Conservation (phyloP, 805 yeast genomes). For the Candida adriatica region DNA sequence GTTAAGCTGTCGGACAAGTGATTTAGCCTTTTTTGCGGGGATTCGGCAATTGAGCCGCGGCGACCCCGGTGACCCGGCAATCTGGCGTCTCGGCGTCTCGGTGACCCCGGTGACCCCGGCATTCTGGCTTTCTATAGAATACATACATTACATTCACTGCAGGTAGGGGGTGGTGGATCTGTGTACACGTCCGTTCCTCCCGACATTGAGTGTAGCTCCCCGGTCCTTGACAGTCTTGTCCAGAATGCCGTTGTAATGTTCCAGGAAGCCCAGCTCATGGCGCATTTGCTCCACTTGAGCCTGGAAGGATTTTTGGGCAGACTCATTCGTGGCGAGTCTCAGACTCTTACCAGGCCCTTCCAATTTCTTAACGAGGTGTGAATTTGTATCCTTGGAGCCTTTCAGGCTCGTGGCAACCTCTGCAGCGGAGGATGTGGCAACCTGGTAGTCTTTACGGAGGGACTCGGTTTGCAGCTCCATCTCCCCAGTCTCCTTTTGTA, state of each 20-base stretch:
- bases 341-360: slow-evolving; percentile 30
- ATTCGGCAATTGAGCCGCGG: no score
- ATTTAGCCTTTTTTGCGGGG: no score
- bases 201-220: slow-evolving; percentile 15
- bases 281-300: slow-evolving; percentile 6
- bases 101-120: no score
- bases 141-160: no score
- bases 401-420: slow-evolving; percentile 20
- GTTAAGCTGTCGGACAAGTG: no score
- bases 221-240: slow-evolving; percentile 18
- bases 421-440: slow-evolving; percentile 40
- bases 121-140: no score
- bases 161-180: slow-evolving; percentile 24
- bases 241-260: slow-evolving; percentile 13
- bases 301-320: slow-evolving; percentile 2
- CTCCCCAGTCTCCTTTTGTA: slow-evolving; percentile 1
- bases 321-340: slow-evolving; percentile 12
- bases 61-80: no score
- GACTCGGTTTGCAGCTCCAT: slow-evolving; percentile 2
- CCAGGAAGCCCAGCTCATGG: slow-evolving; percentile 14
- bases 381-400: slow-evolving; percentile 10
- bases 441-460: slow-evolving; percentile 38
- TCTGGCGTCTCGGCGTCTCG: no score
- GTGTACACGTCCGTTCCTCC: slow-evolving; percentile 24
- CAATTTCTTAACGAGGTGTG: slow-evolving; percentile 23